Conservation (phyloP, 1,139 yeast genomes). For the Yamadazyma jaroonii region DNA sequence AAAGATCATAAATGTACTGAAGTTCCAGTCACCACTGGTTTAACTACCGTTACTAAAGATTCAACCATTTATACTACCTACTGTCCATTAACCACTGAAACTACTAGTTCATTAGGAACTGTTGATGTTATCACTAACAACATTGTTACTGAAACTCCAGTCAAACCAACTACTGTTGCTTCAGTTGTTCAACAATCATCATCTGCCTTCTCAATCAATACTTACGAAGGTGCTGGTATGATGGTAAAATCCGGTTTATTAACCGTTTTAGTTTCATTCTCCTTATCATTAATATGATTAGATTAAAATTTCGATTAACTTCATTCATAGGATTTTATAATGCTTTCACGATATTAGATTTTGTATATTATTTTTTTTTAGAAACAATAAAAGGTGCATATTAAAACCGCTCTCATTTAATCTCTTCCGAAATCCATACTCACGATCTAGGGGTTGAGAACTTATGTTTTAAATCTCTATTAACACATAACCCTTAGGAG, state of each 20-base stretch:
- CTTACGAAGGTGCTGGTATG: slow-evolving; percentile 23
- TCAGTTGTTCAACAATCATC: slow-evolving; percentile 6
- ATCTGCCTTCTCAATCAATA: slow-evolving; percentile 11
- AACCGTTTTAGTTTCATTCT: slow-evolving; percentile 16
- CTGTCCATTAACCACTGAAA: slow-evolving; percentile 8
- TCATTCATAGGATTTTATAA: slow-evolving; percentile 1
- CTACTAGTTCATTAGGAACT: slow-evolving; percentile 15
- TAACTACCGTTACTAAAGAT: slow-evolving; percentile 24
- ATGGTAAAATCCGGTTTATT: slow-evolving; percentile 17
- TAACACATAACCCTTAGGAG: neutral
- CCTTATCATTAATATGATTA: slow-evolving; percentile 15
- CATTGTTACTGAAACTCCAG: slow-evolving; percentile 27
- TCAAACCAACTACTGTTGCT: slow-evolving; percentile 10
- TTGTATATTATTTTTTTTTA: slow-evolving; percentile 6
- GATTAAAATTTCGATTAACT: slow-evolving; percentile 1
- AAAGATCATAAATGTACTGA: slow-evolving; percentile 28
- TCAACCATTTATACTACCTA: slow-evolving; percentile 12
- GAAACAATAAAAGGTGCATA: slow-evolving; percentile 6
- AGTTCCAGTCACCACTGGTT: slow-evolving; percentile 34
- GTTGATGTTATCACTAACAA: slow-evolving; percentile 31
- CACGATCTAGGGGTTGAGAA: slow-evolving; percentile 3
- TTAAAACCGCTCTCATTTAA: neutral
- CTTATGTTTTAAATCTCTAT: neutral
- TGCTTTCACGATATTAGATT: slow-evolving; percentile 4
- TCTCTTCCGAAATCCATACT: slow-evolving; percentile 2